phyloP scores from a whole-genome alignment of 768 basidiomycete species.

The Tulasnella sp. region DNA sequence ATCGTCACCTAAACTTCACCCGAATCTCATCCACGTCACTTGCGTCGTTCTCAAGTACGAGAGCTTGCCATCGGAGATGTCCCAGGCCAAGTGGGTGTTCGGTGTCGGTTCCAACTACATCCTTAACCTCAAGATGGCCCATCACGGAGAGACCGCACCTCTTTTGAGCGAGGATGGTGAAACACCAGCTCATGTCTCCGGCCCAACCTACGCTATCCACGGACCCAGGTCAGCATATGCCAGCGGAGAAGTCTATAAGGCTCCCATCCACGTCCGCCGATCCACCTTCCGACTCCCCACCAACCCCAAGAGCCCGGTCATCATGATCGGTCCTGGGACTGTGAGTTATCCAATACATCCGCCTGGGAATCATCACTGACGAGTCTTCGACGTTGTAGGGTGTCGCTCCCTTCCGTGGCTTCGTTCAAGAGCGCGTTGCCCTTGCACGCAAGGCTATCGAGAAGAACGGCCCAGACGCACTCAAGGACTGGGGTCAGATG shows the following conservation, averaged over 20 bases:
- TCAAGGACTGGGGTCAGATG: constrained; percentile 93
- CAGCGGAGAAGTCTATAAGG: constrained; percentile 65
- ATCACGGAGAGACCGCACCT: constrained; percentile 52
- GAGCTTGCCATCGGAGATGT: constrained; percentile 53
- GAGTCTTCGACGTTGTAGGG: constrained; percentile 51
- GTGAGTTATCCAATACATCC: constrained; percentile 44
- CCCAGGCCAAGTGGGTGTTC: constrained; percentile 62
- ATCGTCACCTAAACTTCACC: constrained; percentile 87
- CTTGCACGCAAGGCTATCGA: constrained; percentile 91
- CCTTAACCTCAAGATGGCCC: constrained; percentile 80
- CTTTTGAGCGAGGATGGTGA: constrained; percentile 43
- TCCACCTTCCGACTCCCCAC: constrained; percentile 97
- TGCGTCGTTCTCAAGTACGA: constrained; percentile 94
- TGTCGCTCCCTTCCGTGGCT: constrained; percentile 98
- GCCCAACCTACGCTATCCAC: constrained; percentile 78
- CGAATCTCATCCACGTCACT: constrained; percentile 90
- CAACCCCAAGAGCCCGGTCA: constrained; percentile 95
- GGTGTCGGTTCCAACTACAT: constrained; percentile 95
- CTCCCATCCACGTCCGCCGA: constrained; percentile 90
- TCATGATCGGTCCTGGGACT: constrained; percentile 99
- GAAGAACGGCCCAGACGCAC: constrained; percentile 90
- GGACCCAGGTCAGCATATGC: constrained; percentile 86
- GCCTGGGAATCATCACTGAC: background rate
- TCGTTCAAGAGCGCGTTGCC: constrained; percentile 95
- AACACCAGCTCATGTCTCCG: constrained; percentile 41